Evolutionary conservation across 768 basidiomycete genomes (phyloP), one percentile per base, ranked within the genome.

Genomic region (Naganishia friedmannii): DNA sequence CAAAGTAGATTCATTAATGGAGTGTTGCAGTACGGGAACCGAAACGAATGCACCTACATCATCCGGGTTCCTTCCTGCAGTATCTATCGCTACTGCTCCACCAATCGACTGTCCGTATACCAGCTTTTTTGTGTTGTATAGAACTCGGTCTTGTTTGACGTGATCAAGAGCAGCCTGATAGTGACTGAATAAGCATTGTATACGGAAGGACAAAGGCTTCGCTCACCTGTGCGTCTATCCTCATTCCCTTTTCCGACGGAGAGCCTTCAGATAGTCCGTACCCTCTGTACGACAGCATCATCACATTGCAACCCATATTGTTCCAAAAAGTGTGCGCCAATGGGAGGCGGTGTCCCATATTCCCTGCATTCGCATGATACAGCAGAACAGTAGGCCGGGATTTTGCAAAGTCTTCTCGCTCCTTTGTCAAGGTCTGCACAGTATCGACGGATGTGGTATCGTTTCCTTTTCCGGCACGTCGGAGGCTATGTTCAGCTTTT

Each of bases 281-380:
- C 90, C 93, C 93, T 76, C 95, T 83, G 78, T 99, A 99, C 57
- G 90, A 93, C 70, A 95, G 82, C 89, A 97, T 92, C 48, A 98
- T 83, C 3, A 96, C 92, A 77, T 98, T 97, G 80, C 93, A 96
- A 19, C 91, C 85, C 87, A 92, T 88, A 76, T 87, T 86, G 56
- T 87, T 81, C 77, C 86, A 91, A 77, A 97, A 95, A 39, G 92
- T 86, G 60, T 86, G 86, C 0, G 90, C 94, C 31, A 96, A 83
- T 1, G 93, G 95, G 77, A 97, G 86, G 29, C 95, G 86, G 77
- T 98, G 95, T 0, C 95, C 94, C 78, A 81, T 81, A 66, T 82
- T 82, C 26, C 81, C 83, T 0, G 84, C 95, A 74, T 84, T 84
- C 3, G 83, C 95, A 74, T 97, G 94, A 68, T 96, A 92, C 88